Evolutionary conservation across 176 grass and related monocot species (phyloP), one percentile per base, ranked within the genome.

Genomic region (Triticum timopheevii): DNA sequence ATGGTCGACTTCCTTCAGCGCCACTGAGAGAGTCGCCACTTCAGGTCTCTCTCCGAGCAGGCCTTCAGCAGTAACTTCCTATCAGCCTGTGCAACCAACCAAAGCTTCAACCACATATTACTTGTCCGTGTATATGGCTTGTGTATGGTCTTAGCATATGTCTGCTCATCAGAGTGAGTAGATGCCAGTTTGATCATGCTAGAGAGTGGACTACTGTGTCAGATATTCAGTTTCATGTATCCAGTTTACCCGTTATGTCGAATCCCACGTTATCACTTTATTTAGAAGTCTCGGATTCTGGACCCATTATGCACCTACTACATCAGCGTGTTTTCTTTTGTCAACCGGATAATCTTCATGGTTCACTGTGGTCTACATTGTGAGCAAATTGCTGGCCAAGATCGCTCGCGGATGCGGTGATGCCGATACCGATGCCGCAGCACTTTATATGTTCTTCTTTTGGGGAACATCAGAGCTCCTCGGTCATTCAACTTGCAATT

Each of bases 1-100:
- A 87, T 91, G 27, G 81, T 91, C 16, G 59, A 79, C 19, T 91
- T 91, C 76, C 87, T 91, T 39, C 45, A 91, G 15, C 85, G 68
- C 31, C 81, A 88, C 45, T 91, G 49, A 88, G 36, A 81, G 16
- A 69, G 3, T 10, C 28, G 36, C 16, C 20, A 27, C 17, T 20
- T 34, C 56, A 73, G 11, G 42, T n/a, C 13, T 34, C 42, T 42
- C 38, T 3, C 27, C 56, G 42, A 59, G 24, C 28, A 40, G 56
- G 56, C 76, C 5, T 67, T 45, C 82, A 20, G 1, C 31, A 85
- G 20, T 42, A 33, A 8, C 45, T 73, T 72, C 7, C 24, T 73
- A 10, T 84, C 11, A 12, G 3, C n/a, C 22, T 54, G 7, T 16
- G 31, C 49, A 22, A 3, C 65, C 58, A 85, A 13, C 65, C 58